Evolutionary conservation across 768 basidiomycete genomes (phyloP), one percentile per base, ranked within the genome.

Genomic region (Paxillus ammoniavirescens): DNA sequence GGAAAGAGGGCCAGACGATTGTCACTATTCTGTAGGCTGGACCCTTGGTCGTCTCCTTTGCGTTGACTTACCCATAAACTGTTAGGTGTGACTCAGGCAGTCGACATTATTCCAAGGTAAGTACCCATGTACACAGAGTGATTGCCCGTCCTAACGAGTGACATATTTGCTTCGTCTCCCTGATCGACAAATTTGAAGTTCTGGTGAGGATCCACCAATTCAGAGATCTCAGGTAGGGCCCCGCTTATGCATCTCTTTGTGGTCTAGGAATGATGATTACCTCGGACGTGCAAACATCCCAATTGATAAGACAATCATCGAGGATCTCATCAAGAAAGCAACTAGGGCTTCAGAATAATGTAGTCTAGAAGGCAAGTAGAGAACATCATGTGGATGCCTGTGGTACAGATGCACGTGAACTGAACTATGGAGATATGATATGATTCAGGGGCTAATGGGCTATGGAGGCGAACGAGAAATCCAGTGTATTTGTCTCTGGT

Each of bases 401-500:
- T 21, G 21, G 21, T 21, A 21, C 3, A 3, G 21, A 21, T 21
- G 21, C 21, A 21, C 3, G 21, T 21, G 21, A 21, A 21, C 21
- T 21, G 21, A 21, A 21, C 21, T 21, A 21, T n/a, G n/a, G n/a
- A n/a, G n/a, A n/a, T n/a, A n/a, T n/a, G n/a, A 21, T 3, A 21
- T 21, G 21, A 3, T 21, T 1, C 21, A 21, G 21, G 21, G 21
- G 21, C 21, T 21, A 3, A 21, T 21, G 21, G 21, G 21, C 21
- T 98, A 33, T 93, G 93, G 87, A 77, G 86, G 41, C 97, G 98
- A 67, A 93, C 91, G 7, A 87, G 12, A 72, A 73, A 26, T 56
- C 97, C 1, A 80, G 90, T 63, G 93, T 87, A 6, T 98, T 98
- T 62, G 86, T 98, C 40, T 83, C 87, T 26, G 96, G 96, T 1